phyloP scores from a whole-genome alignment of 2,329 filamentous ascomycete genomes.

The Aureobasidium zeae region DNA sequence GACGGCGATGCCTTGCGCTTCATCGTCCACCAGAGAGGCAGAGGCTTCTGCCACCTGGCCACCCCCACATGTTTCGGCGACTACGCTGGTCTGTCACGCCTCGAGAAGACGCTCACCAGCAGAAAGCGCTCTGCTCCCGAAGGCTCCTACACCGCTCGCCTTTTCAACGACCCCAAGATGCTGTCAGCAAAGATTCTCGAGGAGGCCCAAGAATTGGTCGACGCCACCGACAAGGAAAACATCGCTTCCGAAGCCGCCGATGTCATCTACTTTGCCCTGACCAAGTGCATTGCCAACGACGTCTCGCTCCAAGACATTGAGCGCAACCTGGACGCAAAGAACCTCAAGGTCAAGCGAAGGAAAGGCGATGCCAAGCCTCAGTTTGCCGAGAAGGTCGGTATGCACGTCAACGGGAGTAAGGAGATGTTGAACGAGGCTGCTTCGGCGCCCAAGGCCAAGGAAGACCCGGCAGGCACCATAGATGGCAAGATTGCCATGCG shows the following conservation, averaged over 20 bases:
- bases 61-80: slow-evolving; percentile 89
- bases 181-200: slow-evolving; percentile 96
- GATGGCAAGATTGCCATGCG: slow-evolving; percentile 69
- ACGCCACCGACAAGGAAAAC: slow-evolving; percentile 71
- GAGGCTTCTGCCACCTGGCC: slow-evolving; percentile 85
- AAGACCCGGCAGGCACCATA: slow-evolving; percentile 42
- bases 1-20: slow-evolving; percentile 90
- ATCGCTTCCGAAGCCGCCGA: slow-evolving; percentile 93
- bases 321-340: slow-evolving; percentile 86
- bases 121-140: slow-evolving; percentile 74
- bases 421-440: slow-evolving; percentile 43
- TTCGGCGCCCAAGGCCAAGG: slow-evolving; percentile 43
- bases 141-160: slow-evolving; percentile 85
- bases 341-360: slow-evolving; percentile 86
- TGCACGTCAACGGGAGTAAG: slow-evolving; percentile 35
- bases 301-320: slow-evolving; percentile 85
- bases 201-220: slow-evolving; percentile 89
- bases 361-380: slow-evolving; percentile 90
- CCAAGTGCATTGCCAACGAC: slow-evolving; percentile 76
- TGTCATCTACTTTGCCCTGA: slow-evolving; percentile 88
- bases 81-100: slow-evolving; percentile 66
- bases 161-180: slow-evolving; percentile 87
- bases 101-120: slow-evolving; percentile 77
- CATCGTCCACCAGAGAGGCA: slow-evolving; percentile 77
- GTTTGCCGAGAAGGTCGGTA: slow-evolving; percentile 76